A percentile compares a stretch with the other conserved stretches of the same genome.
Evolutionary conservation across 2,329 filamentous ascomycete genomes (phyloP).

Genomic region (Ophiocordyceps sinensis): DNA sequence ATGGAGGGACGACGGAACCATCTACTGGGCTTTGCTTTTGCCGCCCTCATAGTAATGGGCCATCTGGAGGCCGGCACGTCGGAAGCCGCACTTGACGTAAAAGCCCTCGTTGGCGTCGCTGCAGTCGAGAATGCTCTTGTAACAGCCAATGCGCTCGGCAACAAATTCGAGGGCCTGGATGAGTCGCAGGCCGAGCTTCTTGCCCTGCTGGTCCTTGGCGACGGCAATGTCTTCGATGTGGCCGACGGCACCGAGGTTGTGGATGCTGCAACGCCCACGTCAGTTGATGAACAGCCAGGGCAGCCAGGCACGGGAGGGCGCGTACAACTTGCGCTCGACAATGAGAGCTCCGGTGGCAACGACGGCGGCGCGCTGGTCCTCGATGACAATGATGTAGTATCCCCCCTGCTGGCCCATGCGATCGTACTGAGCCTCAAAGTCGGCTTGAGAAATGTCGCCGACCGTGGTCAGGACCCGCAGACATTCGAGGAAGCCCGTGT

Average conservation of each 20-base stretch:
- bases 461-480: slow-evolving; percentile 85
- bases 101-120: slow-evolving; percentile 94
- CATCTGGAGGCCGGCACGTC: slow-evolving; percentile 88
- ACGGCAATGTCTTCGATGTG: slow-evolving; percentile 98
- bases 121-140: slow-evolving; percentile 95
- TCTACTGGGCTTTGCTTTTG: slow-evolving; percentile 29
- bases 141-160: slow-evolving; percentile 79
- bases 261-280: slow-evolving; percentile 40
- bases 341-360: slow-evolving; percentile 87
- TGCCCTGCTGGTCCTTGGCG: slow-evolving; percentile 87
- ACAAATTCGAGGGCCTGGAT: slow-evolving; percentile 89
- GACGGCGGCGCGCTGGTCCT: slow-evolving; percentile 52
- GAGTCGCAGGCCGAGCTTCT: slow-evolving; percentile 83
- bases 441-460: slow-evolving; percentile 63
- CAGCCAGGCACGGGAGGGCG: slow-evolving; percentile 7
- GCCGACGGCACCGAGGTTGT: slow-evolving; percentile 68
- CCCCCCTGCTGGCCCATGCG: slow-evolving; percentile 63
- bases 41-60: slow-evolving; percentile 72
- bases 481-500: slow-evolving; percentile 76
- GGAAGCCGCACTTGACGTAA: slow-evolving; percentile 95
- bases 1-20: background rate
- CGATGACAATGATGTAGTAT: slow-evolving; percentile 80
- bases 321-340: slow-evolving; percentile 87
- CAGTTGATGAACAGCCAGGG: background rate
- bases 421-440: slow-evolving; percentile 68